Evolutionary conservation across 345 rosid species (phyloP).

Genomic region (Geranium rotundifolium): DNA sequence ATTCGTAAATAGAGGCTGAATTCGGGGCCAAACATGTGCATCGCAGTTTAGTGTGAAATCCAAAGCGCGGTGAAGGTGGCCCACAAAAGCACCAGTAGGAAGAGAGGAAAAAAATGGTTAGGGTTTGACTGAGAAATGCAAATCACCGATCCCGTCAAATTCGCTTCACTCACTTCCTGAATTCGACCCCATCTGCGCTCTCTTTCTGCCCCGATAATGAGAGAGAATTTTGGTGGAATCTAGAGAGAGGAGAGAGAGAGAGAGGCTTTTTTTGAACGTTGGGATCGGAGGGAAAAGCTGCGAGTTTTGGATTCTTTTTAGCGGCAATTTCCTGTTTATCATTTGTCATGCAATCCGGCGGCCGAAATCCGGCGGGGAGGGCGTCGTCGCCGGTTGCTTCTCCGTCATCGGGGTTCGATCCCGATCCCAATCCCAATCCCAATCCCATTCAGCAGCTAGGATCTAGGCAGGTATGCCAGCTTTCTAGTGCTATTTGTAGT

Average conservation of each 20-base stretch:
- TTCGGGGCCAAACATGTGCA: conserved; percentile 10
- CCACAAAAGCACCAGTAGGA: background rate
- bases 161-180: conserved; percentile 15
- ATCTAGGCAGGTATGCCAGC: conserved; percentile 52
- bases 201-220: background rate
- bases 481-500: background rate
- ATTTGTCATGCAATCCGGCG: conserved; percentile 61
- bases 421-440: conserved; percentile 50
- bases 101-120: no score
- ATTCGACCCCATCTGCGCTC: background rate
- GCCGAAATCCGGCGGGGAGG: conserved; percentile 74
- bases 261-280: conserved; percentile 13
- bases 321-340: conserved; percentile 4
- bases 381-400: conserved; percentile 86
- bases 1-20: background rate
- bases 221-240: conserved; percentile 18
- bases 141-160: conserved; percentile 32
- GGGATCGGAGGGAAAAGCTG: conserved; percentile 18
- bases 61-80: background rate
- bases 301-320: conserved; percentile 12
- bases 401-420: conserved; percentile 73
- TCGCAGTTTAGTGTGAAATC: background rate
- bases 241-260: conserved; percentile 7
- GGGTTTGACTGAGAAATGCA: conserved; percentile 31
- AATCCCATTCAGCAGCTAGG: conserved; percentile 35